Conservation (phyloP, 495 filamentous ascomycete genomes). For the Immersiella caudata region DNA sequence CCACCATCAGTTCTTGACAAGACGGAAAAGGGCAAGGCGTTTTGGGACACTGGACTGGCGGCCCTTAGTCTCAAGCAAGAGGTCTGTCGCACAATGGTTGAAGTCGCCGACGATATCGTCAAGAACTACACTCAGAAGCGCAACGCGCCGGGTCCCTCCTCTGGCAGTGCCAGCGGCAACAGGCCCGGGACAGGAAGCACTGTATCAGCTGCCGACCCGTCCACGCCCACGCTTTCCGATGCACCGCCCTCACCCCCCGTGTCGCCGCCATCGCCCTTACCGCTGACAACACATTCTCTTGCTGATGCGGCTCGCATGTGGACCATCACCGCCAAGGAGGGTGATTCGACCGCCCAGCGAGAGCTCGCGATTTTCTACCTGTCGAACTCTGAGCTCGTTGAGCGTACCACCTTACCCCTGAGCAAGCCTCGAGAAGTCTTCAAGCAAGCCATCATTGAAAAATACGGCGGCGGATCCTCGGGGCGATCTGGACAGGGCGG, state of each 20-base stretch:
- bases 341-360: slow-evolving; percentile 87
- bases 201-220: slow-evolving; percentile 22
- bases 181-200: slow-evolving; percentile 33
- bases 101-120: slow-evolving; percentile 77
- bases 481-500: slow-evolving; percentile 19
- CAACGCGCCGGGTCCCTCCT: slow-evolving; percentile 30
- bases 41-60: slow-evolving; percentile 90
- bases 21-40: slow-evolving; percentile 85
- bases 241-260: slow-evolving; percentile 28
- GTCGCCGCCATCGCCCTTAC: slow-evolving; percentile 44
- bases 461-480: slow-evolving; percentile 52
- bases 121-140: slow-evolving; percentile 55
- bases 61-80: slow-evolving; percentile 89
- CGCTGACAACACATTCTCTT: slow-evolving; percentile 62
- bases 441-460: slow-evolving; percentile 83
- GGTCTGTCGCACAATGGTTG: slow-evolving; percentile 86
- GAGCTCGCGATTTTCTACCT: slow-evolving; percentile 95
- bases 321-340: slow-evolving; percentile 93
- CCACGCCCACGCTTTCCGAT: slow-evolving; percentile 21
- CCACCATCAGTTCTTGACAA: slow-evolving; percentile 79
- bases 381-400: slow-evolving; percentile 86
- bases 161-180: slow-evolving; percentile 21
- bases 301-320: slow-evolving; percentile 89
- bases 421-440: slow-evolving; percentile 88
- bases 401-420: slow-evolving; percentile 80